Conservation (phyloP, 1,284 basidiomycete genomes). For the Puccinia hordei region DNA sequence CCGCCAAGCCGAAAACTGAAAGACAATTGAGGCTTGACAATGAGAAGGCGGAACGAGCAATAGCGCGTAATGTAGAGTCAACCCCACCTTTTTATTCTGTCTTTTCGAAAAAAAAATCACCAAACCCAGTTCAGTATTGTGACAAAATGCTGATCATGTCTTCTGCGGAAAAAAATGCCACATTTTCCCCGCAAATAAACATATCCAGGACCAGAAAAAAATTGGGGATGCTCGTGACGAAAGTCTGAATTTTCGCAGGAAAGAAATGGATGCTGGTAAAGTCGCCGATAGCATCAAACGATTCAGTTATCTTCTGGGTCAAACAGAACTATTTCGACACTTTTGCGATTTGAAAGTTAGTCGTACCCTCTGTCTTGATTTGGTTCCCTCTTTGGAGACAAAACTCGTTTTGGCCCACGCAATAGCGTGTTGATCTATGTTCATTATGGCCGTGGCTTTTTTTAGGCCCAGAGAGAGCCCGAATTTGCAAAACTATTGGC, state of each 20-base stretch:
- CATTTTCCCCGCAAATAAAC: background rate
- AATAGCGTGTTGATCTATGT: background rate
- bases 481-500: constrained; percentile 89
- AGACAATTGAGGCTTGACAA: constrained; percentile 37
- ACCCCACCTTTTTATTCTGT: background rate
- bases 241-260: constrained; percentile 41
- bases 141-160: background rate
- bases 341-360: constrained; percentile 68
- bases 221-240: constrained; percentile 41
- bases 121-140: background rate
- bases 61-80: constrained; percentile 43
- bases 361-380: no score
- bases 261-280: constrained; percentile 48
- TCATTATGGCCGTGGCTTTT: background rate
- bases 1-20: constrained; percentile 9
- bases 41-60: constrained; percentile 46
- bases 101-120: background rate
- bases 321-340: constrained; percentile 93
- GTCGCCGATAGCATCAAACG: constrained; percentile 79
- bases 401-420: background rate
- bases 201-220: constrained; percentile 41
- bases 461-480: constrained; percentile 74
- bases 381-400: no score
- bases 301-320: constrained; percentile 89
- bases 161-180: background rate